phyloP scores from a whole-genome alignment of 306 rosid genomes.

The Prunus fruticosa region DNA sequence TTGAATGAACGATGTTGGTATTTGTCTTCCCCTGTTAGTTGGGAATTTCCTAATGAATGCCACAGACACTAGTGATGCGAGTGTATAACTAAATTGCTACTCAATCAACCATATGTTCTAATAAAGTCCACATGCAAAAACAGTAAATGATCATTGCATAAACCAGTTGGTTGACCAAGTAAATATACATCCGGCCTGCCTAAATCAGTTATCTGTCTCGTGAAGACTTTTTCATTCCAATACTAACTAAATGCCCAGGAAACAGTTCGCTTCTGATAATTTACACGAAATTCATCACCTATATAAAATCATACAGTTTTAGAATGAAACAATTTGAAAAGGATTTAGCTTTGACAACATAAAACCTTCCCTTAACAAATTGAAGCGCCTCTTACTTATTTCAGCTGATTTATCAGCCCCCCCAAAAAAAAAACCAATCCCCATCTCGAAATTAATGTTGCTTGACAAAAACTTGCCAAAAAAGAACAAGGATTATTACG shows the following conservation, averaged over 20 bases:
- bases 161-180: neutral
- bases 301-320: neutral
- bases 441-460: neutral
- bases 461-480: neutral
- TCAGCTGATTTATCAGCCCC: neutral
- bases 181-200: neutral
- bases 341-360: neutral
- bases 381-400: constrained; percentile 15
- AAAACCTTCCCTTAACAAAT: neutral
- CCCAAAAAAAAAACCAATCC: neutral
- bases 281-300: neutral
- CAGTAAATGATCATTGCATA: neutral
- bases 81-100: constrained; percentile 9
- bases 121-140: constrained; percentile 3
- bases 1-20: neutral
- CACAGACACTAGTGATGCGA: neutral
- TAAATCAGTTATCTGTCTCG: neutral
- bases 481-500: neutral
- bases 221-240: neutral
- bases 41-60: constrained; percentile 12
- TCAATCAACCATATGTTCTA: neutral
- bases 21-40: neutral
- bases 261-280: neutral
- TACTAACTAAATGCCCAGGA: neutral
- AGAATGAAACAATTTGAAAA: neutral